A percentile compares a stretch with the other conserved stretches of the same genome.
Conservation (phyloP, 2,329 filamentous ascomycete species). For the Curvularia spicifera region DNA sequence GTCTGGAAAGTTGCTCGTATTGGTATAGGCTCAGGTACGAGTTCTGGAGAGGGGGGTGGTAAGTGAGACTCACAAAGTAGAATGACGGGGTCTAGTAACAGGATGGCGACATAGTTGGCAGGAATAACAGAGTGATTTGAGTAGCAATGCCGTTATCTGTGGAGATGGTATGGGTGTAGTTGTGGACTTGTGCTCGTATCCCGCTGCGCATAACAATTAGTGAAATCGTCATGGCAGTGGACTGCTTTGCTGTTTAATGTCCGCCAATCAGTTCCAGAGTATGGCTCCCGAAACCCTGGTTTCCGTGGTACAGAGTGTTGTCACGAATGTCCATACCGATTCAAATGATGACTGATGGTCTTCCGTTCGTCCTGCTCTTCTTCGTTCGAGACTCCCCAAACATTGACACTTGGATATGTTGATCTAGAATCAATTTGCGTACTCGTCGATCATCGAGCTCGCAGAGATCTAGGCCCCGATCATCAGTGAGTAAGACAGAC, state of each 20-base stretch:
- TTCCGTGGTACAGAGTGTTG: not conserved
- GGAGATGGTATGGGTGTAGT: constrained; percentile 3
- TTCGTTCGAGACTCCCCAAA: not conserved
- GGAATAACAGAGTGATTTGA: constrained; percentile 1
- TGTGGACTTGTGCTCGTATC: constrained; percentile 3
- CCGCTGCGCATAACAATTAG: not conserved
- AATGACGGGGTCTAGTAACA: not conserved
- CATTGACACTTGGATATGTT: constrained; percentile 3
- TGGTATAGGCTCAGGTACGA: constrained; percentile 8
- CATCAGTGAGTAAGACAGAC: not conserved
- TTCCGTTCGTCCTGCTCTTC: not conserved
- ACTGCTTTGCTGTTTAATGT: not conserved
- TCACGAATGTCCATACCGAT: too few relatives aligned
- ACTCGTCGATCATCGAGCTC: constrained; percentile 7
- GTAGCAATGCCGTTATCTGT: constrained; percentile 13
- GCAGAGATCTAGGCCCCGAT: constrained; percentile 9
- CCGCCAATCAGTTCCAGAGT: constrained; percentile 6
- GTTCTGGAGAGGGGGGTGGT: not conserved
- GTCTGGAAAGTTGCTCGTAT: constrained; percentile 12
- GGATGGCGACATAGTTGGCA: not conserved
- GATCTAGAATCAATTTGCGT: constrained; percentile 11
- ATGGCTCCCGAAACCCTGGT: not conserved
- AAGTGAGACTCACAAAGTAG: not conserved
- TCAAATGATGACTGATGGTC: not conserved
- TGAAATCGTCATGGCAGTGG: constrained; percentile 3